Conservation (phyloP, 2,329 filamentous ascomycete genomes). For the Exophiala viscosa region DNA sequence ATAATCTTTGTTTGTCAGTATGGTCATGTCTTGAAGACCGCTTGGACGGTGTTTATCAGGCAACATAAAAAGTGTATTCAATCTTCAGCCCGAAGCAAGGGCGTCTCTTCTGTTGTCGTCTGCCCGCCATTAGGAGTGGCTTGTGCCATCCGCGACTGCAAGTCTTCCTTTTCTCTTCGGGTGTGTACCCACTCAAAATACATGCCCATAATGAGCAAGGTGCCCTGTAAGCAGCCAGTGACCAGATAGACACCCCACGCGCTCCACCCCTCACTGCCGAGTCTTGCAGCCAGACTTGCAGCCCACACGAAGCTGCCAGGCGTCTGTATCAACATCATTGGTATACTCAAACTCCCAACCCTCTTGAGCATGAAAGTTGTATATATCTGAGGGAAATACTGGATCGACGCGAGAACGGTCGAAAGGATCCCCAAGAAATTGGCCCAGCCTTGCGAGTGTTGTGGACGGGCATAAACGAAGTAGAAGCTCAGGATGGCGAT, state of each 20-base stretch:
- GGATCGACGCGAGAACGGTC: constrained; percentile 73
- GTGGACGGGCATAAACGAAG: constrained; percentile 61
- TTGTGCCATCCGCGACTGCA: constrained; percentile 16
- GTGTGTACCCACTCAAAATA: constrained; percentile 52
- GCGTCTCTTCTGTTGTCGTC: constrained; percentile 12
- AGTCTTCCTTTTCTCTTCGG: constrained; percentile 20
- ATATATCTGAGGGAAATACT: constrained; percentile 94
- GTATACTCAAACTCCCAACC: constrained; percentile 86
- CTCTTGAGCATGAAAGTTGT: constrained; percentile 83
- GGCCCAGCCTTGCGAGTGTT: constrained; percentile 71
- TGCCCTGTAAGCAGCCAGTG: constrained; percentile 80
- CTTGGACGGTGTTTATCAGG: neutral
- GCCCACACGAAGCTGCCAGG: constrained; percentile 90
- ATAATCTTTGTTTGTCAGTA: neutral
- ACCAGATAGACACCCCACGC: constrained; percentile 90
- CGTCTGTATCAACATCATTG: constrained; percentile 98
- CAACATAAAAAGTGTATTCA: neutral
- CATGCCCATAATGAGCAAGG: constrained; percentile 73
- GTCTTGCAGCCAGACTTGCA: constrained; percentile 71
- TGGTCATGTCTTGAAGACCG: neutral
- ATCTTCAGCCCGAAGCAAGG: constrained; percentile 11
- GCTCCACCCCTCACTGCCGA: constrained; percentile 85
- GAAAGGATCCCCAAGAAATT: constrained; percentile 78
- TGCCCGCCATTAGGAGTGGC: constrained; percentile 2
- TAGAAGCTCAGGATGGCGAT: constrained; percentile 59